Evolutionary conservation across 495 filamentous ascomycete species (phyloP).

Genomic region (Aspergillus carlsbadensis): DNA sequence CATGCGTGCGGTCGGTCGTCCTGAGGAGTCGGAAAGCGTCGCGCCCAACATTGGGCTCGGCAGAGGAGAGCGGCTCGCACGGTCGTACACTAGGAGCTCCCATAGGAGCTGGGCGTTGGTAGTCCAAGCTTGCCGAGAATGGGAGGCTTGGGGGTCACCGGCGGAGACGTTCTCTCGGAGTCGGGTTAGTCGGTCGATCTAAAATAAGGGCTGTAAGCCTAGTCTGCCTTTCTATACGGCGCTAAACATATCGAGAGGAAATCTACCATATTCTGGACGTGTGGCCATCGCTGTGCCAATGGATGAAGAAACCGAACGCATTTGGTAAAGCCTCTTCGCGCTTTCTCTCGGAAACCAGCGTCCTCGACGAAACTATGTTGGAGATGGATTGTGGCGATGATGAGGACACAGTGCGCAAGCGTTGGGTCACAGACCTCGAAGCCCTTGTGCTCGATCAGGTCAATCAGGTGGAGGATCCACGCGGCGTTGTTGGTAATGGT

Average conservation of each 20-base stretch:
- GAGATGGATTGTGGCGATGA: conserved; percentile 36
- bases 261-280: conserved; percentile 30
- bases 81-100: conserved; percentile 33
- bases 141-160: conserved; percentile 15
- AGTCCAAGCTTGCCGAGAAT: conserved; percentile 22
- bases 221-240: not conserved
- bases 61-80: conserved; percentile 23
- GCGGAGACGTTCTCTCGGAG: conserved; percentile 31
- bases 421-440: conserved; percentile 38
- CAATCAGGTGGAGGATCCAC: conserved; percentile 34
- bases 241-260: not conserved
- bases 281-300: conserved; percentile 30
- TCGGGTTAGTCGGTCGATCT: conserved; percentile 28
- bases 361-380: conserved; percentile 41
- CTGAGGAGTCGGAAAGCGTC: conserved; percentile 19
- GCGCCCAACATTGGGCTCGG: conserved; percentile 29
- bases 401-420: conserved; percentile 31
- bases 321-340: conserved; percentile 29
- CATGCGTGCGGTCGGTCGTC: conserved; percentile 5
- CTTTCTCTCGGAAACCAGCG: conserved; percentile 29
- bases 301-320: conserved; percentile 28
- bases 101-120: conserved; percentile 31
- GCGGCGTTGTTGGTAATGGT: conserved; percentile 31
- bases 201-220: conserved; percentile 2
- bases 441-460: conserved; percentile 27